phyloP scores from a whole-genome alignment of 805 yeast species.

The Sugiyamaella boreocaroliniensis region DNA sequence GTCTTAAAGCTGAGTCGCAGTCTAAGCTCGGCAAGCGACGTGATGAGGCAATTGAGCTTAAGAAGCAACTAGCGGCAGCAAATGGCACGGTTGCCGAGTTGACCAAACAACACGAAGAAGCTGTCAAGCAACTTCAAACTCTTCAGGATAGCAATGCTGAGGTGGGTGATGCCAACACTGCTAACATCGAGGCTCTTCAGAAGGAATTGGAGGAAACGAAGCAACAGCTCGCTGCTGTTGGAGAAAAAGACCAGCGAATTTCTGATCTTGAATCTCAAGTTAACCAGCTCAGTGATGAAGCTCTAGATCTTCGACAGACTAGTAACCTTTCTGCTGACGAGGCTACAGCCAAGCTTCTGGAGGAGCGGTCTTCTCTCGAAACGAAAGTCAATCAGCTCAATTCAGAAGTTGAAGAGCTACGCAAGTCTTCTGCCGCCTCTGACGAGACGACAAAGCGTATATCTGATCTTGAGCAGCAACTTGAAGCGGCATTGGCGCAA shows the following conservation, averaged over 20 bases:
- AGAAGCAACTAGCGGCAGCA: constrained; percentile 12
- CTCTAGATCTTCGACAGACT: constrained; percentile 17
- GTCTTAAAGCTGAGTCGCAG: constrained; percentile 23
- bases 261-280: constrained; percentile 29
- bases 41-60: constrained; percentile 9
- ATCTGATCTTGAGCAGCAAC: constrained; percentile 21
- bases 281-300: constrained; percentile 25
- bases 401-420: neutral
- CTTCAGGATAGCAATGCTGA: neutral
- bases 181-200: constrained; percentile 1
- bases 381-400: neutral
- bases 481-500: neutral
- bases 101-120: constrained; percentile 6
- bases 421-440: neutral
- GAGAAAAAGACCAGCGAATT: constrained; percentile 21
- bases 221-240: constrained; percentile 14
- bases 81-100: constrained; percentile 4
- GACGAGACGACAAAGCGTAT: neutral
- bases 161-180: neutral
- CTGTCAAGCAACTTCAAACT: constrained; percentile 7
- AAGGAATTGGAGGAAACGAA: constrained; percentile 8
- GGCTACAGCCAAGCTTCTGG: constrained; percentile 9
- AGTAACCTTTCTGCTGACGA: neutral
- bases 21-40: constrained; percentile 21
- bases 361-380: constrained; percentile 18